Percentiles rank a stretch among this genome's conserved stretches.
Evolutionary conservation across 352 stramenopile species (phyloP).

Genomic region (Phytopythium helicoides): DNA sequence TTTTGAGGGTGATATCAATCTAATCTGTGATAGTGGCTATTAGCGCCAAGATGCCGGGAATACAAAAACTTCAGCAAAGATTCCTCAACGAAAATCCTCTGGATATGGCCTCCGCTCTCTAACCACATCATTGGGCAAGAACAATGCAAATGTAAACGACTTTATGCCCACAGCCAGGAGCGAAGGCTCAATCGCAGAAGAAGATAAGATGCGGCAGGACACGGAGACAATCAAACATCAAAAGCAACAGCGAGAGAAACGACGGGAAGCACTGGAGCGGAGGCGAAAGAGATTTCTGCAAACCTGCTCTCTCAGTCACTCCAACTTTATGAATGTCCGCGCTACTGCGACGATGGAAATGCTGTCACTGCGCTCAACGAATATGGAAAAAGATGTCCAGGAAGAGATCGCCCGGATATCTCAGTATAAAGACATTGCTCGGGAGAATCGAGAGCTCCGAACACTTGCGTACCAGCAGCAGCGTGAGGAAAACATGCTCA

Average conservation of each 20-base stretch:
- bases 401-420: constrained; percentile 47
- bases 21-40: neutral
- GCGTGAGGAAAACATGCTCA: constrained; percentile 33
- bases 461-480: constrained; percentile 51
- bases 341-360: constrained; percentile 37
- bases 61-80: constrained; percentile 2
- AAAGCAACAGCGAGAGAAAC: constrained; percentile 42
- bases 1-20: neutral
- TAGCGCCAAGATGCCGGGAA: neutral
- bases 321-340: constrained; percentile 18
- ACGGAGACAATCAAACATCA: constrained; percentile 43
- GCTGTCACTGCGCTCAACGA: constrained; percentile 44
- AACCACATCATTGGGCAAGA: constrained; percentile 36
- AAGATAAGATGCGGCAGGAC: constrained; percentile 20
- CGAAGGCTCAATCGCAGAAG: constrained; percentile 22
- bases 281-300: constrained; percentile 66
- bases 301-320: constrained; percentile 38
- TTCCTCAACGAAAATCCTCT: constrained; percentile 41
- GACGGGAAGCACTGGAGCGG: constrained; percentile 45
- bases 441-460: constrained; percentile 54
- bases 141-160: constrained; percentile 23
- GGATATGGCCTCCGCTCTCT: constrained; percentile 70
- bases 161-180: constrained; percentile 15
- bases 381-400: constrained; percentile 36
- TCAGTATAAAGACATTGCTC: constrained; percentile 64